Evolutionary conservation across 179 eudicot genomes (phyloP), one percentile per base, ranked within the genome.

Genomic region (Gypsophila paniculata): DNA sequence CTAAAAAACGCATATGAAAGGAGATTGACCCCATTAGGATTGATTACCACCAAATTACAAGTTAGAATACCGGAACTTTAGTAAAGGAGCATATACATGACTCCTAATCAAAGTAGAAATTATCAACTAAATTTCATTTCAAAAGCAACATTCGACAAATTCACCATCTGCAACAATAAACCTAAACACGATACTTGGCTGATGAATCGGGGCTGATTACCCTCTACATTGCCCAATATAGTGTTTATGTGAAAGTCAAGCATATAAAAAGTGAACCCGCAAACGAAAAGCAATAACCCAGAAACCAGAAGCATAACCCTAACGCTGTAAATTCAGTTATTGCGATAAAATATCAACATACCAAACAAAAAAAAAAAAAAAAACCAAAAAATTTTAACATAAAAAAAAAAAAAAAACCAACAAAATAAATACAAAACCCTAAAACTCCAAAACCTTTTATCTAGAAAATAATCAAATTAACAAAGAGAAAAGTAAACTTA

Each of bases 401-500:
- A 69, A 49, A 70, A 18, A 1, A 2, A 57, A 70, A 32, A 21
- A 23, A 69, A 26, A 38, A 38, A 25, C 36, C 22, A 22, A 53
- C 48, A 13, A 55, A 34, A 32, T 60, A 8, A 48, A 46, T 12
- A 9, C 22, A 21, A 54, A 23, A 12, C 2, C 34, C 34, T 29
- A 29, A 29, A 29, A 29, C 34, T 29, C 34, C 34, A 29, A n/a
- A n/a, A n/a, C n/a, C n/a, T n/a, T n/a, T n/a, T n/a, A n/a, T n/a
- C n/a, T n/a, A 19, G 0, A 57, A 17, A 3, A 14, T 25, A 3
- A 22, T 1, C 44, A 12, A 61, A 32, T n/a, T 5, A 32, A 14
- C 0, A 74, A 26, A 61, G 19, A 19, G 36, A 69, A 42, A 52
- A 62, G 12, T 26, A 21, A 48, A 29, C 78, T 49, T 70, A 79